These are phyloP conservation scores for Phellopilus nigrolimitatus DNA, from an alignment of 1,284 basidiomycete species.

Conservation along the genomic window DNA sequence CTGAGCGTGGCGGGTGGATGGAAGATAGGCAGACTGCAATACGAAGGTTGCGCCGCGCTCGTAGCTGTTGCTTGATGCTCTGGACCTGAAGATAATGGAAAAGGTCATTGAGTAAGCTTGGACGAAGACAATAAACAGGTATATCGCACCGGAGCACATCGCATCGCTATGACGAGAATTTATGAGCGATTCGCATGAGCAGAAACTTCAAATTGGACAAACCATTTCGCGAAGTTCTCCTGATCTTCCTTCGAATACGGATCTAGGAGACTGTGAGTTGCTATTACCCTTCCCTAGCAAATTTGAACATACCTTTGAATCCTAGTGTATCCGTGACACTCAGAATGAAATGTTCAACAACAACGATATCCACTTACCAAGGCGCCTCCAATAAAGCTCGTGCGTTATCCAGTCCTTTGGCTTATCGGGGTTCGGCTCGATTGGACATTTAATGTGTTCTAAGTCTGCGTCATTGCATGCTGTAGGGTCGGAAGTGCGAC, in stretches of 20 bases:
- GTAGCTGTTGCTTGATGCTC: constrained; percentile 42
- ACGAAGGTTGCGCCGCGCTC: constrained; percentile 43
- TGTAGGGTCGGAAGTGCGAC: constrained; percentile 36
- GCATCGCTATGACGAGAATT: constrained; percentile 39
- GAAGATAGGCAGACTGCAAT: constrained; percentile 51
- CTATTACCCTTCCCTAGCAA: background rate
- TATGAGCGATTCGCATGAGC: background rate
- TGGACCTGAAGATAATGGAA: no score
- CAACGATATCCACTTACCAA: constrained; percentile 33
- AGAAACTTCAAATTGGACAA: background rate
- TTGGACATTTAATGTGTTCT: constrained; percentile 40
- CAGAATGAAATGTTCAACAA: background rate
- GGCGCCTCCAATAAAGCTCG: constrained; percentile 50
- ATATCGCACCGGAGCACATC: constrained; percentile 48
- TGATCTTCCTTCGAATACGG: constrained; percentile 56
- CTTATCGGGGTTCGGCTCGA: constrained; percentile 41
- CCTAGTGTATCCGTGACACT: constrained; percentile 21
- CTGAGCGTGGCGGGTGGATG: constrained; percentile 36
- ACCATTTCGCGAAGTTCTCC: constrained; percentile 46
- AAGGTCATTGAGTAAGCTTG: no score
- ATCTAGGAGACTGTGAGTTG: constrained; percentile 31
- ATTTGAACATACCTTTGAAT: constrained; percentile 28
- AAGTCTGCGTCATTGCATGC: constrained; percentile 40
- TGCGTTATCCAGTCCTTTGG: constrained; percentile 55
- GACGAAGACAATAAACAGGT: no score